Evolutionary conservation across 2,329 filamentous ascomycete species (phyloP), one percentile per base, ranked within the genome.

Genomic region (Pseudogymnoascus pannorum): DNA sequence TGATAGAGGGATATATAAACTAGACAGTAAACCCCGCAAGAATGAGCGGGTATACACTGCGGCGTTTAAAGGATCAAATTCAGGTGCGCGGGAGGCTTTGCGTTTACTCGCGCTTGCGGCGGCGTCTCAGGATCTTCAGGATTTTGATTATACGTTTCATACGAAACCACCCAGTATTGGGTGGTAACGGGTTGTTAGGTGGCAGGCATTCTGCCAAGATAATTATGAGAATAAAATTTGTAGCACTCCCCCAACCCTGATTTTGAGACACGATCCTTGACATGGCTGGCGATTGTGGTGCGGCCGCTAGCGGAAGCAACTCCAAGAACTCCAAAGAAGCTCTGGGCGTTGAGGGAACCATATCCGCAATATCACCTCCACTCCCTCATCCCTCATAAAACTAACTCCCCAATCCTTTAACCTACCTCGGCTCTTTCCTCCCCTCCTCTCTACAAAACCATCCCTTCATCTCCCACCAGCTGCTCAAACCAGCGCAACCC

Each of bases 261-360:
- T 26, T 48, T 48, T 48, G 42, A 26, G 42, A 24, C 14, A 4
- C 20, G 7, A 9, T 48, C 0, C 22, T 24, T 48, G 42, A n/a
- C 42, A 24, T 48, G 42, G 22, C 42, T 14, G 12, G 20, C 42
- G 22, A 57, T 57, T 33, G 33, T 35, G 51, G 33, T 22, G 51
- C 51, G 51, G 51, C 51, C 51, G 51, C 51, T 57, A 57, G 51
- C 33, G 51, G 33, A n/a, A 22, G 51, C 51, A 57, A 57, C 51
- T 57, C 33, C 51, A 36, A 31, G 51, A 57, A 57, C 51, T 31
- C 51, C 51, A 57, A 57, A 57, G 51, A 57, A 57, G 51, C 51
- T 12, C 51, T 36, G 51, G 51, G 20, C 51, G 26, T 57, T 33
- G 51, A 57, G 51, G 51, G 35, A 48, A 48, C 42, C 42, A 48